These are phyloP conservation scores for Entomortierella beljakovae DNA, from an alignment of 192 early-diverging fungal genomes.

Conservation along the genomic window DNA sequence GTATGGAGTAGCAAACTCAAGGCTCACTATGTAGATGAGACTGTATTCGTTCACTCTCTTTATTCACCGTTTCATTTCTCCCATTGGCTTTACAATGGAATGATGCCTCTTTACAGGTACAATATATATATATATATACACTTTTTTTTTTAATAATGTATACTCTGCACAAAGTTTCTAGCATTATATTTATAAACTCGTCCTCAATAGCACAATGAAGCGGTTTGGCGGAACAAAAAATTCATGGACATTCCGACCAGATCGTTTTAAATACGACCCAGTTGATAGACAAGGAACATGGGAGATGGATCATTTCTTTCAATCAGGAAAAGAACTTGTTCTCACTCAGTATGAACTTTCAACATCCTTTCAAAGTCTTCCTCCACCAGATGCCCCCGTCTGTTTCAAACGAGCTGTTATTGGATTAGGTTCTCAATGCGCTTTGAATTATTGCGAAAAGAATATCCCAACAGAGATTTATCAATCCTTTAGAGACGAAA, in stretches of 20 bases:
- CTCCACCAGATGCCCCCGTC: conserved; percentile 29
- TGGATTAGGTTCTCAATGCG: conserved; percentile 42
- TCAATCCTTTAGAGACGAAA: conserved; percentile 5
- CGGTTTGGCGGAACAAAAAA: conserved; percentile 28
- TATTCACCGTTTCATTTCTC: conserved; percentile 59
- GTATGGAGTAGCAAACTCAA: conserved; percentile 5
- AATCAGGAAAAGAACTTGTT: conserved; percentile 38
- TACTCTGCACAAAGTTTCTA: too few relatives aligned
- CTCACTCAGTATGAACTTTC: conserved; percentile 11
- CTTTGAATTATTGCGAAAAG: conserved; percentile 27
- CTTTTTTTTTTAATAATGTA: neutral
- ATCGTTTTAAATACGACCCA: neutral
- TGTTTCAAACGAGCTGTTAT: conserved; percentile 40
- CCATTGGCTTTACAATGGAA: conserved; percentile 60
- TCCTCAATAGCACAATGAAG: conserved; percentile 42
- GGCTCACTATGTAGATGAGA: conserved; percentile 51
- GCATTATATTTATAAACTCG: neutral
- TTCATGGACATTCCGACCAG: conserved; percentile 22
- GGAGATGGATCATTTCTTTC: conserved; percentile 36
- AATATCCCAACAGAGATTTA: conserved; percentile 43
- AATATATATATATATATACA: neutral
- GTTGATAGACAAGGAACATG: conserved; percentile 10
- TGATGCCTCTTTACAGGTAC: conserved; percentile 58
- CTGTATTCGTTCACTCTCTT: conserved; percentile 56
- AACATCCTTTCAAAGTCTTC: conserved; percentile 25